These are phyloP conservation scores for Madurella mycetomatis DNA, from an alignment of 2,329 filamentous ascomycete genomes.

Conservation along the genomic window DNA sequence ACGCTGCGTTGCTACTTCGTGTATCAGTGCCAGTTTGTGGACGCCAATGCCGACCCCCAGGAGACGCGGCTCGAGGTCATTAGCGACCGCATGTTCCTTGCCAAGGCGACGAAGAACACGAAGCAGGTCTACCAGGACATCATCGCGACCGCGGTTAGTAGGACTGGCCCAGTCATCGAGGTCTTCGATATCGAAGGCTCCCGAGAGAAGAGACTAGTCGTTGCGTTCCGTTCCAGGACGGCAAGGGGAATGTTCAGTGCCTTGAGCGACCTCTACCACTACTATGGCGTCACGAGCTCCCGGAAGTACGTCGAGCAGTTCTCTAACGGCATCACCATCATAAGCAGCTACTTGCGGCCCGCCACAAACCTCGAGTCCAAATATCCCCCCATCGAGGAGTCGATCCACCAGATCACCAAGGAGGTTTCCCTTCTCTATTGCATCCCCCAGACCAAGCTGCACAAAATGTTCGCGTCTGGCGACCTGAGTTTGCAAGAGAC, in stretches of 20 bases:
- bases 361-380: conserved; percentile 54
- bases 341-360: conserved; percentile 89
- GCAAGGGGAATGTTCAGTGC: conserved; percentile 93
- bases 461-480: conserved; percentile 79
- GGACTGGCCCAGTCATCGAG: conserved; percentile 94
- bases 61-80: conserved; percentile 91
- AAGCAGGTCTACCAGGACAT: conserved; percentile 94
- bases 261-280: conserved; percentile 93
- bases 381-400: conserved; percentile 79
- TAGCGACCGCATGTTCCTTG: conserved; percentile 87
- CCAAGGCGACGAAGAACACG: conserved; percentile 94
- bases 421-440: conserved; percentile 96
- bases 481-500: conserved; percentile 91
- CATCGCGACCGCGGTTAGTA: conserved; percentile 75
- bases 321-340: conserved; percentile 95
- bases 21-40: conserved; percentile 89
- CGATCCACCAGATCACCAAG: conserved; percentile 98
- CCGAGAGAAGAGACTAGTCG: conserved; percentile 86
- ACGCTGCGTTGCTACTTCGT: conserved; percentile 97
- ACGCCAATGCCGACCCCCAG: conserved; percentile 65
- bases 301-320: conserved; percentile 99
- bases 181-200: conserved; percentile 92
- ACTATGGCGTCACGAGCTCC: conserved; percentile 94
- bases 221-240: conserved; percentile 91
- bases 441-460: conserved; percentile 95